Evolutionary conservation across 208 protist species (phyloP).

Genomic region (Leptomonas pyrrhocoris): DNA sequence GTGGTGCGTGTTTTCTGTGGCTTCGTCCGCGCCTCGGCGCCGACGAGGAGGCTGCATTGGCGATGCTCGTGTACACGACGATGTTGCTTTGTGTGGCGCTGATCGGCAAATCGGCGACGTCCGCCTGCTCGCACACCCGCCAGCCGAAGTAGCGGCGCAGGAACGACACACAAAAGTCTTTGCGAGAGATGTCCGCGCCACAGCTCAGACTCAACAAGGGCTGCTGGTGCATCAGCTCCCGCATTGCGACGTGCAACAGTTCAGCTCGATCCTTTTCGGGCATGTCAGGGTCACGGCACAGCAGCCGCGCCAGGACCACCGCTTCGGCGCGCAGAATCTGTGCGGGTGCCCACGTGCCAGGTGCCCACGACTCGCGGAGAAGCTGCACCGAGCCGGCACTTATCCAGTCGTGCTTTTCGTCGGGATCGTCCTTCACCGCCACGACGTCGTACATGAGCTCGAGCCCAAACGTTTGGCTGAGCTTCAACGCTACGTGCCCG

Average conservation of each 20-base stretch:
- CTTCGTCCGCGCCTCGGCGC: background rate
- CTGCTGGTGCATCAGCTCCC: background rate
- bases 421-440: background rate
- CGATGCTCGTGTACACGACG: constrained; percentile 15
- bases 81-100: background rate
- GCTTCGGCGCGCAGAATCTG: constrained; percentile 24
- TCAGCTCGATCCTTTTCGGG: background rate
- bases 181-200: constrained; percentile 8
- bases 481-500: constrained; percentile 23
- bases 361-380: constrained; percentile 22
- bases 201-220: background rate
- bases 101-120: constrained; percentile 14
- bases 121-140: constrained; percentile 29
- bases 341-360: constrained; percentile 18
- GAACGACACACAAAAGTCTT: constrained; percentile 42
- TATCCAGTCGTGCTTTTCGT: background rate
- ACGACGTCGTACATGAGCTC: constrained; percentile 12
- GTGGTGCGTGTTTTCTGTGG: background rate
- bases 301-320: constrained; percentile 17
- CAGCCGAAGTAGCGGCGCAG: constrained; percentile 49
- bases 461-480: constrained; percentile 36
- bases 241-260: background rate
- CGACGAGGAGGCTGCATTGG: background rate
- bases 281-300: background rate
- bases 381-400: constrained; percentile 20